Base-by-base conservation (phyloP, 768 basidiomycete species). In the Pisolithus microcarpus region DNA sequence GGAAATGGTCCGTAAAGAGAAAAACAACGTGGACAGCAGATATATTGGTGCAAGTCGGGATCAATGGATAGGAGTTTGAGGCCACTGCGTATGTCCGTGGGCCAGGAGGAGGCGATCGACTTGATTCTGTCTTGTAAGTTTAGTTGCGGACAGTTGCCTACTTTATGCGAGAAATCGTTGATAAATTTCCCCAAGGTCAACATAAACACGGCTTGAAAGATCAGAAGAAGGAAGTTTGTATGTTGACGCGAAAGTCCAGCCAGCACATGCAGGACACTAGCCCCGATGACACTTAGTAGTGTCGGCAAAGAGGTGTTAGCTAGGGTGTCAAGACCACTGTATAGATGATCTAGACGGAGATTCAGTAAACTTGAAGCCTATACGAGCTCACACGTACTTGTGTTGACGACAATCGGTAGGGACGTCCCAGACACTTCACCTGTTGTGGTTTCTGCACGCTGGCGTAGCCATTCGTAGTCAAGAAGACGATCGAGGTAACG, bases 11-110 rank as follows among this genome's bases (percentile, higher is more conserved):
- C 49, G 46, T 64, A 68, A 2, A 52, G 47, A n/a, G 23, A 54
- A 51, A 64, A 68, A 43, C 66, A 69, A 37, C 49, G 52, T 5
- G 63, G 62, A 38, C 67, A 67, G 45, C 62, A 64, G 26, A 62
- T 52, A 42, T 53, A 65, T 9, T 53, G 37, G 6, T 28, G 52
- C 13, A 52, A 49, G 21, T 38, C 46, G 11, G 63, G 60, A 2
- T 59, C 56, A 16, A 61, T 45, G 40, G 55, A 44, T 43, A 57
- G 47, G 28, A 37, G 37, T 28, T 59, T 52, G 10, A 63, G 15
- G 13, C 58, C 56, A 13, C 56, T 56, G 13, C 56, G 53, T n/a
- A 58, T 49, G 37, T 63, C 60, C 10, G 28, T 38, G 5, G 62
- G 61, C 43, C 23, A 44, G 26, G 23, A 16, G 26, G 26, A 30